These are phyloP conservation scores for Scalesia atractyloides DNA, from an alignment of 129 eudicot species.

Conservation along the genomic window DNA sequence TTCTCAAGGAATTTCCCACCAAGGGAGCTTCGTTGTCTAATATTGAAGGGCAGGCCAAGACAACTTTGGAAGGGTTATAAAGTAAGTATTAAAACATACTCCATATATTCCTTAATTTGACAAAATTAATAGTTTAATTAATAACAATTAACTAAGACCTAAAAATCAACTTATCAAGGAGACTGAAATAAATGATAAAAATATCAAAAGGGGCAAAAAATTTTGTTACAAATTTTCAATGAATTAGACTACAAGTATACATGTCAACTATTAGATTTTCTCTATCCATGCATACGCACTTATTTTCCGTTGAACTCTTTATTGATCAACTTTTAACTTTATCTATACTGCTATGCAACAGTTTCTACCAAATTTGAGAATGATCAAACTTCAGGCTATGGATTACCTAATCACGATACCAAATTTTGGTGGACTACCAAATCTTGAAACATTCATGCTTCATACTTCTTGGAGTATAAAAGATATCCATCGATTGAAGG, in stretches of 20 bases:
- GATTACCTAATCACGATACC: not conserved
- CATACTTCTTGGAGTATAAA: conserved; percentile 2
- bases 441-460: conserved; percentile 20
- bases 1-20: not conserved
- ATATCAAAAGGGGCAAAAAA: not conserved
- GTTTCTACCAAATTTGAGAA: not conserved
- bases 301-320: not conserved
- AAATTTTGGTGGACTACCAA: conserved; percentile 16
- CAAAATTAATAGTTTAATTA: not conserved
- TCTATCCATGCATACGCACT: not conserved
- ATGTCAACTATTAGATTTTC: not conserved
- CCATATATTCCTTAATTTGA: not conserved
- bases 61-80: conserved; percentile 7
- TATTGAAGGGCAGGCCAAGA: not conserved
- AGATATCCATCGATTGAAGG: conserved; percentile 26
- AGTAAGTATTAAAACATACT: not conserved
- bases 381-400: not conserved
- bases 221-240: not conserved
- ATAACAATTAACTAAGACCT: no score
- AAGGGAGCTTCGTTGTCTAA: not conserved
- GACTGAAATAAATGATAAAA: not conserved
- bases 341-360: not conserved
- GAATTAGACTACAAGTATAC: no score
- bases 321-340: not conserved
- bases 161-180: not conserved